These are phyloP conservation scores for Sporothrix luriei DNA, from an alignment of 2,329 filamentous ascomycete genomes.

Conservation along the genomic window DNA sequence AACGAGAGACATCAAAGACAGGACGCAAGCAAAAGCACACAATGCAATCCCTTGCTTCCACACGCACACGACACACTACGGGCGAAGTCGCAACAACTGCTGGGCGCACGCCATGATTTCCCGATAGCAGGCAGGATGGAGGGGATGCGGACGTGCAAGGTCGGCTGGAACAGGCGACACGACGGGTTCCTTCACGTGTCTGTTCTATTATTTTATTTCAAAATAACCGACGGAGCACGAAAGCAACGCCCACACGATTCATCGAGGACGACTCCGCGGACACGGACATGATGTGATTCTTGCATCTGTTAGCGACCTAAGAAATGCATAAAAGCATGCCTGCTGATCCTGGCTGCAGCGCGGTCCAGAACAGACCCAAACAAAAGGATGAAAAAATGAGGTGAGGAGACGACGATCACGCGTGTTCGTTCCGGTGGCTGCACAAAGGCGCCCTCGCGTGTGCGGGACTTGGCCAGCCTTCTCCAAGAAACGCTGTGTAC, in stretches of 20 bases:
- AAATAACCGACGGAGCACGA: too few species aligned
- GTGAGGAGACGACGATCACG: neutral
- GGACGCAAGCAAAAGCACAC: neutral
- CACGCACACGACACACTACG: neutral
- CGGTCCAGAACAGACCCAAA: neutral
- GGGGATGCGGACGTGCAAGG: neutral
- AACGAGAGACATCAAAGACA: neutral
- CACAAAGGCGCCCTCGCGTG: too few species aligned
- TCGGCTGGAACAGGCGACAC: neutral
- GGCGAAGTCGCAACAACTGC: neutral
- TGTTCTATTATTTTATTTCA: neutral
- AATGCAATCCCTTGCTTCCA: neutral
- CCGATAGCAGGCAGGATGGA: neutral
- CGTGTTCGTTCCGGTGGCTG: neutral
- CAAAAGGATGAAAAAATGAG: neutral
- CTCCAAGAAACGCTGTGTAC: too few species aligned
- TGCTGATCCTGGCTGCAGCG: neutral
- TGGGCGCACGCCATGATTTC: neutral
- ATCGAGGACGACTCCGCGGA: neutral
- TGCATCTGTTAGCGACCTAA: neutral
- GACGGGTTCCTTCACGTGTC: neutral
- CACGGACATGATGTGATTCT: neutral
- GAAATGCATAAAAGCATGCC: neutral
- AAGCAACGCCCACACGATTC: too few species aligned
- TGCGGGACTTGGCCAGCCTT: too few species aligned